Conservation (phyloP, 805 yeast genomes). For the Nakazawaea laoshanensis region DNA sequence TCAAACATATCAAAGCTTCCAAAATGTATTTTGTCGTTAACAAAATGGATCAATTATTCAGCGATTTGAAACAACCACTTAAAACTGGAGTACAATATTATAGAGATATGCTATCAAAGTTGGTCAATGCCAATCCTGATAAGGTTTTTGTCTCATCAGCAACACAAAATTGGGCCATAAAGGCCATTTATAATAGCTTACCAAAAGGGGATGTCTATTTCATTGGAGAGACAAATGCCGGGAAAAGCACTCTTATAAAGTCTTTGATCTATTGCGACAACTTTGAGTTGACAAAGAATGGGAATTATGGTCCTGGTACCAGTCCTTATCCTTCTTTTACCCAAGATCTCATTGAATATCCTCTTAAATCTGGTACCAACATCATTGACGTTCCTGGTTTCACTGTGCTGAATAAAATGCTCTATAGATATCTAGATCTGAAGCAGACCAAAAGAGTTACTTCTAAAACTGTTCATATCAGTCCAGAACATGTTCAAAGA, state of each 20-base stretch:
- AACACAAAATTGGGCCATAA: slow-evolving; percentile 39
- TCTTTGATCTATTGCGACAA: slow-evolving; percentile 25
- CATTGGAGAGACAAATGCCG: slow-evolving; percentile 62
- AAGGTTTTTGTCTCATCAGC: slow-evolving; percentile 45
- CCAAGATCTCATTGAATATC: slow-evolving; percentile 35
- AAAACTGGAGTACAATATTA: slow-evolving; percentile 22
- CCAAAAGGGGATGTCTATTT: slow-evolving; percentile 34
- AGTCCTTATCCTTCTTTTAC: slow-evolving; percentile 68
- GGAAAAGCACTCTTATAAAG: slow-evolving; percentile 57
- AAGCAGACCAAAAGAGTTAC: slow-evolving; percentile 8
- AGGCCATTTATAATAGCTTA: slow-evolving; percentile 28
- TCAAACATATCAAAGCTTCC: slow-evolving; percentile 21
- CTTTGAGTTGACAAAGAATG: slow-evolving; percentile 16
- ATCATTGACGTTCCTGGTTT: slow-evolving; percentile 44
- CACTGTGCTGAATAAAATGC: slow-evolving; percentile 18
- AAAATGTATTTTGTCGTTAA: slow-evolving; percentile 32
- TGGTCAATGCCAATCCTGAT: slow-evolving; percentile 20
- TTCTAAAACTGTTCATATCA: slow-evolving; percentile 7
- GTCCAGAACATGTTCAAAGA: slow-evolving; percentile 5
- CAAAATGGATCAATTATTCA: slow-evolving; percentile 27
- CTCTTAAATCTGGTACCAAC: slow-evolving; percentile 17
- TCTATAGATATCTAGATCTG: slow-evolving; percentile 19
- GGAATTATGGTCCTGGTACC: slow-evolving; percentile 33
- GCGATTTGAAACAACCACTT: slow-evolving; percentile 14
- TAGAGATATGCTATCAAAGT: slow-evolving; percentile 19